A percentile compares a stretch with the other conserved stretches of the same genome.
These are phyloP conservation scores for Moniliophthora roreri DNA, from an alignment of 1,284 basidiomycete genomes.

Conservation along the genomic window DNA sequence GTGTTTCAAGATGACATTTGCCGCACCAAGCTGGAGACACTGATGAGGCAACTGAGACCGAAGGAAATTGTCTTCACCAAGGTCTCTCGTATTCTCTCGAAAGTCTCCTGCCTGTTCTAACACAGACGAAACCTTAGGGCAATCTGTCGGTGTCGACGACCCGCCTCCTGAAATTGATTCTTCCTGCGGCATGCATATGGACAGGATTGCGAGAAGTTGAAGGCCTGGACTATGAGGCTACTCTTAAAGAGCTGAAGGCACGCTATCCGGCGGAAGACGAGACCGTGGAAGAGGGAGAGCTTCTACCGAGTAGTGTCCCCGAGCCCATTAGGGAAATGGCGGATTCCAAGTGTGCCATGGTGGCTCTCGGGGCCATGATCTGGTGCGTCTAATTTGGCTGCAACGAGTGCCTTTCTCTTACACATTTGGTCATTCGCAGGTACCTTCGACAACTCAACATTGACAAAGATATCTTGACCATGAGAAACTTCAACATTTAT, in stretches of 20 bases:
- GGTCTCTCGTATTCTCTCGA: slow-evolving; percentile 41
- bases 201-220: slow-evolving; percentile 83
- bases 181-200: slow-evolving; percentile 84
- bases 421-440: no score
- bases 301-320: slow-evolving; percentile 61
- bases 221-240: slow-evolving; percentile 75
- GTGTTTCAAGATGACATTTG: slow-evolving; percentile 92
- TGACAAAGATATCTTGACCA: slow-evolving; percentile 88
- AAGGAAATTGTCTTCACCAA: slow-evolving; percentile 95
- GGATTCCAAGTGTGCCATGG: slow-evolving; percentile 66
- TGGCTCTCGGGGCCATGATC: slow-evolving; percentile 86
- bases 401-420: not conserved
- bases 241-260: slow-evolving; percentile 66
- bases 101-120: not conserved
- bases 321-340: slow-evolving; percentile 74
- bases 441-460: slow-evolving; percentile 92
- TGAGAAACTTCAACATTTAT: slow-evolving; percentile 96
- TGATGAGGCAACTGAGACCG: slow-evolving; percentile 89
- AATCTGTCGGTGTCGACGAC: slow-evolving; percentile 81
- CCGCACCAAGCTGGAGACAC: slow-evolving; percentile 90
- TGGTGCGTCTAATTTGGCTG: slow-evolving; percentile 58
- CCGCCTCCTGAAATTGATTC: slow-evolving; percentile 76
- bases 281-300: slow-evolving; percentile 48
- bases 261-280: slow-evolving; percentile 61
- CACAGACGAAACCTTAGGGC: slow-evolving; percentile 47